These are phyloP conservation scores for Vigna hirtella DNA, from an alignment of 306 rosid species.

Conservation along the genomic window DNA sequence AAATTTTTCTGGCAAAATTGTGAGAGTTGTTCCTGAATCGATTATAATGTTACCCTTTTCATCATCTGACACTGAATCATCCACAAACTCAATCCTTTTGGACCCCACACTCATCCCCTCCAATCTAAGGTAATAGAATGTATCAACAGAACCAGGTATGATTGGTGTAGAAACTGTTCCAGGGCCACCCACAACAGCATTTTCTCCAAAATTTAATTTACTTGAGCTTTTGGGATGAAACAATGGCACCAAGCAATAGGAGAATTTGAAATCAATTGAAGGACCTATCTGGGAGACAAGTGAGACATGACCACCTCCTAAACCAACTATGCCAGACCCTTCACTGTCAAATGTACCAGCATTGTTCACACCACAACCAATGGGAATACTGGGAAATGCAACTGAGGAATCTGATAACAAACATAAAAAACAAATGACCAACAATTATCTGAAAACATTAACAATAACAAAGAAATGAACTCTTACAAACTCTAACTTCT, in stretches of 20 bases:
- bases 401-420: not conserved
- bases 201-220: conserved; percentile 1
- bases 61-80: not conserved
- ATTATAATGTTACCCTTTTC: not conserved
- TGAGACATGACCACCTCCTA: not conserved
- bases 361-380: conserved; percentile 8
- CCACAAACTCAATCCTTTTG: not conserved
- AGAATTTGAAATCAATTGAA: conserved; percentile 4
- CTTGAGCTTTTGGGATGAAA: not conserved
- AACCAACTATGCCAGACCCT: conserved; percentile 4
- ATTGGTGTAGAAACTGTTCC: not conserved
- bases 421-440: not conserved
- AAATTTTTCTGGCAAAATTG: not conserved
- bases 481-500: too few species aligned
- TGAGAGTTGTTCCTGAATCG: conserved; percentile 9
- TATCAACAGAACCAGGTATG: not conserved
- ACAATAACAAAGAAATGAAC: too few species aligned
- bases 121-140: conserved; percentile 12
- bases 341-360: not conserved
- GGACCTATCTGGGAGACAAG: not conserved
- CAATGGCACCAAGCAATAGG: not conserved
- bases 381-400: not conserved
- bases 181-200: not conserved
- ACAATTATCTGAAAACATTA: too few species aligned
- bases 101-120: not conserved